phyloP scores from a whole-genome alignment of 2,329 filamentous ascomycete genomes.

The Fusarium sp. region DNA sequence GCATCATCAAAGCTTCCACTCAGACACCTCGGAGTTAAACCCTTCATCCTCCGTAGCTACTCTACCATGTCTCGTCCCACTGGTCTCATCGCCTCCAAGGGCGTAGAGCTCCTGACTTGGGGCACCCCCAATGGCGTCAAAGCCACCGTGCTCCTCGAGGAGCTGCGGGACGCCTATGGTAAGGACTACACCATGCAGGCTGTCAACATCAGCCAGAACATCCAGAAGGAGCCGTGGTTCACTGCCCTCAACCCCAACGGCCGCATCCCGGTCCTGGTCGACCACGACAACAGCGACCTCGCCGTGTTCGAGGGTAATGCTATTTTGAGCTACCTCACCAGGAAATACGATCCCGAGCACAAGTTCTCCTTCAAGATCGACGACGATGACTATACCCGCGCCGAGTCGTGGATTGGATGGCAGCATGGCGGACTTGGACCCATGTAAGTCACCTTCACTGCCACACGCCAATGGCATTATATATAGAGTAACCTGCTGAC shows the following conservation, averaged over 20 bases:
- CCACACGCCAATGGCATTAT: not conserved
- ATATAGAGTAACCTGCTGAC: slow-evolving; percentile 20
- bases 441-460: slow-evolving; percentile 49
- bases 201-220: slow-evolving; percentile 70
- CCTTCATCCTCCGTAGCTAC: not conserved
- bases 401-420: slow-evolving; percentile 70
- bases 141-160: slow-evolving; percentile 71
- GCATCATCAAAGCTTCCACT: not conserved
- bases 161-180: slow-evolving; percentile 74
- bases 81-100: slow-evolving; percentile 70
- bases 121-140: slow-evolving; percentile 68
- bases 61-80: slow-evolving; percentile 52
- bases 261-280: slow-evolving; percentile 73
- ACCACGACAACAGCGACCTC: slow-evolving; percentile 71
- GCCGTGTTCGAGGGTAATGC: slow-evolving; percentile 80
- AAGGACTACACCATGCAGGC: slow-evolving; percentile 68
- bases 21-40: not conserved
- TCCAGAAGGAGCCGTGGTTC: slow-evolving; percentile 77
- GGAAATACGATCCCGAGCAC: slow-evolving; percentile 75
- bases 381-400: slow-evolving; percentile 50
- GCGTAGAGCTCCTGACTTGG: slow-evolving; percentile 73
- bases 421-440: slow-evolving; percentile 82
- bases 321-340: slow-evolving; percentile 79
- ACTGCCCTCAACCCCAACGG: slow-evolving; percentile 72
- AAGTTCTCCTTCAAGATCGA: slow-evolving; percentile 54